Base-by-base conservation (phyloP, 257 asterid species). In the Ilex aquifolium region DNA sequence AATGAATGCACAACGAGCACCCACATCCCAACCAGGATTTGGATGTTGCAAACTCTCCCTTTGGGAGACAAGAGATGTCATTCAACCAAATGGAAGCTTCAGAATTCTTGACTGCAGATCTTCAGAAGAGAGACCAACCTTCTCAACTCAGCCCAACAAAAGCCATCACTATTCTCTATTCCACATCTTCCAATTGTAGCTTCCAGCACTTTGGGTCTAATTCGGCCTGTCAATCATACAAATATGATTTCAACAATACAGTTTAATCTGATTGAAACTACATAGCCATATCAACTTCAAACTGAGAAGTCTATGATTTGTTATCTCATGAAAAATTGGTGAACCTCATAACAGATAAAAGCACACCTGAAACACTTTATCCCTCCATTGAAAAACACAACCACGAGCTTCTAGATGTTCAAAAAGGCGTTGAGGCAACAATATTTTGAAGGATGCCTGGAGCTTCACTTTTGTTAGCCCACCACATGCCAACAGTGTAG, bases 381-480 rank as follows among this genome's bases (percentile, higher is more conserved):
- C 82, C 68, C 96, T 82, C 96, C 96, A 91, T 52, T 76, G 87
- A 65, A 91, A 72, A 44, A 63, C 66, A 65, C 96, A 91, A 32
- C 98, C 96, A 2, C 96, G 91, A 57, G 90, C 93, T 74, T 81
- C 90, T 62, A 91, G 64, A 75, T 86, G 96, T 56, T 74, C 71
- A 29, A 86, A 62, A 44, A 91, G 82, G 39, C 63, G 70, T 58
- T 40, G 77, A 3, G 98, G 90, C 77, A 88, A 66, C 64, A 66
- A 46, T 0, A 80, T 73, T 75, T 76, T 88, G 60, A 91, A 88
- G 29, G 78, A 86, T 2, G 79, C 57, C 3, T 83, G 94, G 52
- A 91, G 95, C 78, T 91, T 91, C 44, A 83, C 96, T 72, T 88
- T 91, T 46, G 85, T 88, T 60, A 91, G 78, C 56, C 96, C 95